phyloP scores from a whole-genome alignment of 2,329 filamentous ascomycete genomes.

The Fusarium marasasianum region DNA sequence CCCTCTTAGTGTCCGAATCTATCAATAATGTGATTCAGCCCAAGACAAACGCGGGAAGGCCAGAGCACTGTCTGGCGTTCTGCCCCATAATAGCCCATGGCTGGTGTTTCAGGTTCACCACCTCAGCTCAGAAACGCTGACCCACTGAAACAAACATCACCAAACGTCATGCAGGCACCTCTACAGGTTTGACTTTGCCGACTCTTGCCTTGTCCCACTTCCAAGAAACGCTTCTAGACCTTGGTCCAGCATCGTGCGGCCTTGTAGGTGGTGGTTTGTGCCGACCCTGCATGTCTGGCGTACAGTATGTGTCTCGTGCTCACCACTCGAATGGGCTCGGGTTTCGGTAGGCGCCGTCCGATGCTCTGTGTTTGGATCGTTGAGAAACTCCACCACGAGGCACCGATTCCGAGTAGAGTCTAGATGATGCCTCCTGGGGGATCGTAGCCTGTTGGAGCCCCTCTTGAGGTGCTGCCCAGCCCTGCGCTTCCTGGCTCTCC shows the following conservation, averaged over 20 bases:
- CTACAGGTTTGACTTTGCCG: neutral
- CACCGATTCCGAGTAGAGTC: neutral
- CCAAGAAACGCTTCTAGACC: constrained; percentile 27
- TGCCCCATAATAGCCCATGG: constrained; percentile 37
- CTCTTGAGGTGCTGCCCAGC: constrained; percentile 56
- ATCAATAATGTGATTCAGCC: constrained; percentile 24
- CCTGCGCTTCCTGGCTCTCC: constrained; percentile 65
- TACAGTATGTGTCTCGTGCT: constrained; percentile 26
- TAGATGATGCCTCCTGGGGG: constrained; percentile 70
- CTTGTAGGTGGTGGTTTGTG: constrained; percentile 21
- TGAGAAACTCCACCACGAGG: constrained; percentile 4
- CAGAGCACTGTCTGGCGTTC: constrained; percentile 17
- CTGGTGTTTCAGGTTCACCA: constrained; percentile 39
- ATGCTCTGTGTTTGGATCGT: neutral
- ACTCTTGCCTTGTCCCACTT: constrained; percentile 18
- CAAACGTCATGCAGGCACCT: constrained; percentile 34
- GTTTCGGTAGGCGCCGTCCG: constrained; percentile 37
- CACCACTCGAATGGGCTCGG: constrained; percentile 10
- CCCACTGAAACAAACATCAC: constrained; percentile 39
- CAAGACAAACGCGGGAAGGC: constrained; percentile 22
- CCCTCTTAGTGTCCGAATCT: constrained; percentile 22
- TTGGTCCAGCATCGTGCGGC: constrained; percentile 21
- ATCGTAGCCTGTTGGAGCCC: constrained; percentile 61
- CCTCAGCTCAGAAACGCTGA: constrained; percentile 28
- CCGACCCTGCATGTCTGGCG: constrained; percentile 25